These are phyloP conservation scores for Cenchrus fungigraminus DNA, from an alignment of 176 grass and related monocot genomes.

Conservation along the genomic window DNA sequence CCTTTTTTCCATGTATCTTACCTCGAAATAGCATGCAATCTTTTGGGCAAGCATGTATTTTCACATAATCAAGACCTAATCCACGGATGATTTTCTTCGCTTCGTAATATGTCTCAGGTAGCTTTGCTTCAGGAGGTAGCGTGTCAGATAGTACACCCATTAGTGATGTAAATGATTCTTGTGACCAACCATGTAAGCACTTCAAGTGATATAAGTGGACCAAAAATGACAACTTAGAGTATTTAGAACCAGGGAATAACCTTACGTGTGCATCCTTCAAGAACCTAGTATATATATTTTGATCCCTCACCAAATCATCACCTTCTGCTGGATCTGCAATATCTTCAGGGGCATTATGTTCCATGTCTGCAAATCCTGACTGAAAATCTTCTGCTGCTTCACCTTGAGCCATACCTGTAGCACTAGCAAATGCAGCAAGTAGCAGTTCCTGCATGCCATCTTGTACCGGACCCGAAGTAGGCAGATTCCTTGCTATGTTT, in stretches of 20 bases:
- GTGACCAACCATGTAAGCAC: not conserved
- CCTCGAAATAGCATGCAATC: not conserved
- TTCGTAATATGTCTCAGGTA: conserved; percentile 15
- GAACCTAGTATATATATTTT: not conserved
- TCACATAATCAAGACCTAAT: conserved; percentile 13
- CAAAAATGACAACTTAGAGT: not conserved
- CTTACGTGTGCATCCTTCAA: not conserved
- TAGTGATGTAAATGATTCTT: not conserved
- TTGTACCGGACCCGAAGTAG: not conserved
- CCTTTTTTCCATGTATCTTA: not conserved
- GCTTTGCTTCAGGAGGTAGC: not conserved
- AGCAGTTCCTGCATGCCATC: not conserved
- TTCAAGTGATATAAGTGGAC: not conserved
- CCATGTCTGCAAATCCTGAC: not conserved
- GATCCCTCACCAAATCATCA: not conserved
- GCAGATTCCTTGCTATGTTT: not conserved
- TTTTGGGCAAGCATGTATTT: conserved; percentile 41
- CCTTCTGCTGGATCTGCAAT: not conserved
- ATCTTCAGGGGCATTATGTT: too few relatives aligned
- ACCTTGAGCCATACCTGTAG: not conserved
- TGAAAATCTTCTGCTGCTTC: not conserved
- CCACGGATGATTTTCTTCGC: conserved; percentile 21
- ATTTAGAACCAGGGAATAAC: not conserved
- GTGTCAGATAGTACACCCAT: not conserved
- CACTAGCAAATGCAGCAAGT: not conserved